phyloP scores from a whole-genome alignment of 2,329 filamentous ascomycete species.

The Fusarium mangiferae region DNA sequence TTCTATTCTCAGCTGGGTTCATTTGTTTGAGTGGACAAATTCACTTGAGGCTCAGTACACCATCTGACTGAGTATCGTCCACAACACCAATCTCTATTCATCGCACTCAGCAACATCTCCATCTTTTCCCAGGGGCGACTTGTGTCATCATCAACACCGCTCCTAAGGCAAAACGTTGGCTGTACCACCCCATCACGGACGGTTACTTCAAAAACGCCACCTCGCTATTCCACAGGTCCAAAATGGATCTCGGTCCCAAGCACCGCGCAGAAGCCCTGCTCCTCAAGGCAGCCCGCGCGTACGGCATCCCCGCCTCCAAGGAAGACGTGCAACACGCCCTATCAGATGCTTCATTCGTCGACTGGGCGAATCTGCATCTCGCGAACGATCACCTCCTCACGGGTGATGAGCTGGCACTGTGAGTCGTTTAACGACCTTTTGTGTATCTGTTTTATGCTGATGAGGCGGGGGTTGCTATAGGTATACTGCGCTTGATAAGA shows the following conservation, averaged over 20 bases:
- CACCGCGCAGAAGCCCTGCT: constrained; percentile 49
- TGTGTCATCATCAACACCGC: constrained; percentile 2
- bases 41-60: constrained; percentile 8
- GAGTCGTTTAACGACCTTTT: constrained; percentile 36
- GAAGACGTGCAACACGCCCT: constrained; percentile 54
- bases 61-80: background rate
- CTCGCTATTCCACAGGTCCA: constrained; percentile 48
- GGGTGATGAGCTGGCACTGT: constrained; percentile 65
- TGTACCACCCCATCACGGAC: constrained; percentile 37
- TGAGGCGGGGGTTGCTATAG: constrained; percentile 46
- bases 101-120: background rate
- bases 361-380: constrained; percentile 63
- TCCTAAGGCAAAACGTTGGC: constrained; percentile 10
- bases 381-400: constrained; percentile 63
- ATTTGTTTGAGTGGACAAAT: background rate
- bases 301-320: constrained; percentile 47
- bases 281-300: constrained; percentile 46
- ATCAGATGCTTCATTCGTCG: constrained; percentile 51
- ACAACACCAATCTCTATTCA: background rate
- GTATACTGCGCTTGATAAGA: constrained; percentile 60
- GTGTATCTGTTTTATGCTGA: constrained; percentile 27
- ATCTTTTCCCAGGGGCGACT: background rate
- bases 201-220: constrained; percentile 44
- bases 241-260: constrained; percentile 44
- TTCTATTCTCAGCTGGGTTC: background rate